phyloP scores from a whole-genome alignment of 305 asterid genomes.

The Solanum aculeatissimum region DNA sequence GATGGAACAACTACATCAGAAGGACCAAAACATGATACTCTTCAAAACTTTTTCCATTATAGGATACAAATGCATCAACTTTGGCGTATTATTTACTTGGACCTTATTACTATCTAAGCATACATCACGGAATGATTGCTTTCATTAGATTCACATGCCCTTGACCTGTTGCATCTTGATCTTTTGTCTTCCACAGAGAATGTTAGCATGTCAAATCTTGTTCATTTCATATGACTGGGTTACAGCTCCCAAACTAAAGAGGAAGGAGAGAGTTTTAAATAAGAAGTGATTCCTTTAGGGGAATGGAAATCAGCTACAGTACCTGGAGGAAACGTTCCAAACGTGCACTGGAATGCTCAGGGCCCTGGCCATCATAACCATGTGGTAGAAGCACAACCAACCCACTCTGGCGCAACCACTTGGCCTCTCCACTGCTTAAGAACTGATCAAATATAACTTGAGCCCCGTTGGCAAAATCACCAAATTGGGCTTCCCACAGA shows the following conservation, averaged over 20 bases:
- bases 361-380: conserved; percentile 40
- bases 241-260: not conserved
- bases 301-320: not conserved
- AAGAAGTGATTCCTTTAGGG: not conserved
- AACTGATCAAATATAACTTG: conserved; percentile 37
- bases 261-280: not conserved
- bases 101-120: not conserved
- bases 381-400: conserved; percentile 28
- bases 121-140: not conserved
- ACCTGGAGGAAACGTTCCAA: conserved; percentile 40
- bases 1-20: not conserved
- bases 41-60: not conserved
- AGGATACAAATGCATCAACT: not conserved
- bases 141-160: not conserved
- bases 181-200: not conserved
- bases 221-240: not conserved
- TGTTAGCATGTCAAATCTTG: not conserved
- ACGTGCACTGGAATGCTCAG: conserved; percentile 35
- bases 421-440: conserved; percentile 30
- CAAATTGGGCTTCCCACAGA: conserved; percentile 39
- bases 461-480: conserved; percentile 35
- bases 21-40: not conserved
- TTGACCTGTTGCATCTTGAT: not conserved
- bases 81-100: not conserved
- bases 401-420: conserved; percentile 34